phyloP scores from a whole-genome alignment of 345 rosid species.

The Linum usitatissimum region DNA sequence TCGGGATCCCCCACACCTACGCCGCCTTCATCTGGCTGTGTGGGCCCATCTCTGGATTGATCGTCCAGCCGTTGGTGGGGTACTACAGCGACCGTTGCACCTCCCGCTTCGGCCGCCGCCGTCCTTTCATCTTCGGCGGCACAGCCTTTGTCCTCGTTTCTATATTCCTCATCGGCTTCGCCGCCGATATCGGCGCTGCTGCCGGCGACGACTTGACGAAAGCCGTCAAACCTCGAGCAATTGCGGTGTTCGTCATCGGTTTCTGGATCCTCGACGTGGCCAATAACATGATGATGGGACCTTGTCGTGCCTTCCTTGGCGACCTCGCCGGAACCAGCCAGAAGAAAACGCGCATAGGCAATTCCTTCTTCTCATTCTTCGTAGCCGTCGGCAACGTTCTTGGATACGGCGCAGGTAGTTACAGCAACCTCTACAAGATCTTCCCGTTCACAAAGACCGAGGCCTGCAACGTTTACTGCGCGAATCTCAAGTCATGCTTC shows the following conservation, averaged over 20 bases:
- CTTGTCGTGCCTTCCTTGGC: constrained; percentile 76
- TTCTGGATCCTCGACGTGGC: constrained; percentile 92
- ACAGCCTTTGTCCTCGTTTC: constrained; percentile 39
- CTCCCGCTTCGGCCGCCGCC: constrained; percentile 67
- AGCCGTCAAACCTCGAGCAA: constrained; percentile 47
- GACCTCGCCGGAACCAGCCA: constrained; percentile 54
- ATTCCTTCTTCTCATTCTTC: constrained; percentile 63
- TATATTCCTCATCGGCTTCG: constrained; percentile 68
- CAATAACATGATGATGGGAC: constrained; percentile 73
- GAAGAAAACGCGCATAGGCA: constrained; percentile 42
- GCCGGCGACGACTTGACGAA: constrained; percentile 34
- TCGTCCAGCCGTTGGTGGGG: constrained; percentile 83
- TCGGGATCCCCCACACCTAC: constrained; percentile 84
- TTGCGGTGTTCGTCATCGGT: constrained; percentile 55
- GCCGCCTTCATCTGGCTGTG: constrained; percentile 86
- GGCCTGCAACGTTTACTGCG: constrained; percentile 2
- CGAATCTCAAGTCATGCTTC: neutral
- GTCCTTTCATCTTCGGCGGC: constrained; percentile 66
- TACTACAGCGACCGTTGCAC: constrained; percentile 70
- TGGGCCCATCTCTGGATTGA: constrained; percentile 78
- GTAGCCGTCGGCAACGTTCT: constrained; percentile 88
- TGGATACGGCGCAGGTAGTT: constrained; percentile 72
- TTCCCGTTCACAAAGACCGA: constrained; percentile 50
- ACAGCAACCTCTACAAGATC: constrained; percentile 37
- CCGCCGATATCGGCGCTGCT: constrained; percentile 60